Evolutionary conservation across 129 eudicot species (phyloP), one percentile per base, ranked within the genome.

Genomic region (Apium graveolens): DNA sequence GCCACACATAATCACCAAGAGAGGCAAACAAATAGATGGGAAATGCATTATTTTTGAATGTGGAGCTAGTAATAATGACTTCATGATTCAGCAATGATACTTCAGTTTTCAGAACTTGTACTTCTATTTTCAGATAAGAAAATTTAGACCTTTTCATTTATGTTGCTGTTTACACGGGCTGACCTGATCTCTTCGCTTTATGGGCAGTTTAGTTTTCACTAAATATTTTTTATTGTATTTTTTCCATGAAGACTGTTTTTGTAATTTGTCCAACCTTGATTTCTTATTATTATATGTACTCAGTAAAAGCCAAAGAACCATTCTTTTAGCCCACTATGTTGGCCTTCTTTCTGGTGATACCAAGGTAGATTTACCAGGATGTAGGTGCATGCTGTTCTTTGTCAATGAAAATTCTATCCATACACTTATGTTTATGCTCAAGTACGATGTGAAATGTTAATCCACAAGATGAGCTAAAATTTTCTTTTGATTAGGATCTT

Each of bases 401-500:
- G 32, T 31, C 21, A 16, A 31, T 7, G 39, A 66, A 66, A 65
- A 12, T 31, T 14, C 39, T 32, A 32, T 48, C 39, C 7, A 75
- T 12, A 34, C 65, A 24, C 7, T 6, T 8, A 18, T 29, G 38
- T 24, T 8, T 18, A 55, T 34, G 39, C 26, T 29, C 55, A 24
- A 24, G 51, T 76, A 27, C 5, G 5, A 2, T 70, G 74, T 34
- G 4, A 70, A 70, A 70, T 34, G 44, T 7, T 70, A 32, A 34
- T 70, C 14, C 11, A 3, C n/a, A 17, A 37, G 68, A 18, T 70
- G 45, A 20, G 12, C 27, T 37, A 70, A 70, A 42, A 41, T 70
- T 77, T 73, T 44, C 20, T 72, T 27, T 32, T 75, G 32, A 17
- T 60, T 80, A 94, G 98, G 98, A 94, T 79, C 89, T 94, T 79